Conservation (phyloP, 345 rosid genomes). For the Eutrema heterophyllum region DNA sequence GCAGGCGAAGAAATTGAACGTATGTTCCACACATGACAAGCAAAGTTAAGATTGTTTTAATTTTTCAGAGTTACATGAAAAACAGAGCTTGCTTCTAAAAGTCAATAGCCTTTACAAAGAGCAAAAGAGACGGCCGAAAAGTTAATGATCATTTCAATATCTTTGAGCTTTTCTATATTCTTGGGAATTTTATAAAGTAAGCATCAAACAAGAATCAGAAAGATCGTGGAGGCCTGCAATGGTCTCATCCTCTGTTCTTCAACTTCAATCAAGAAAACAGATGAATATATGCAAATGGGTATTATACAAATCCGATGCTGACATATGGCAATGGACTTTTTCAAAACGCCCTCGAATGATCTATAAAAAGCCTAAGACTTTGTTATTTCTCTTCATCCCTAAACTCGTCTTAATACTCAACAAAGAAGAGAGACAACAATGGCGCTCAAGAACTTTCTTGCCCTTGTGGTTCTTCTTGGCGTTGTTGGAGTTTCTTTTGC, state of each 20-base stretch:
- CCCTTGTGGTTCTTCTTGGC: conserved; percentile 30
- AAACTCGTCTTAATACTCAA: conserved; percentile 2
- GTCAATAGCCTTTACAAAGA: background rate
- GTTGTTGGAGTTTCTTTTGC: conserved; percentile 9
- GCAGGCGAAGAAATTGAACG: no score
- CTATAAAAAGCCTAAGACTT: conserved; percentile 25
- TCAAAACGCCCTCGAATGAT: conserved; percentile 12
- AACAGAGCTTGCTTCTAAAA: background rate
- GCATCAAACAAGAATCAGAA: background rate
- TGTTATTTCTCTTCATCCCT: background rate
- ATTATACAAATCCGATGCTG: background rate
- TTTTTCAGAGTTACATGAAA: background rate
- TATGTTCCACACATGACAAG: no score
- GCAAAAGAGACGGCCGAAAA: background rate
- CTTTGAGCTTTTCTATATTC: background rate
- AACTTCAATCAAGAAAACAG: background rate
- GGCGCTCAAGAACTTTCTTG: conserved; percentile 39
- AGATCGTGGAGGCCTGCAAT: conserved; percentile 3
- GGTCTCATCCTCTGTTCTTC: background rate
- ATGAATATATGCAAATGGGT: background rate
- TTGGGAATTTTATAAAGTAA: background rate
- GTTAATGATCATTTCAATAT: background rate
- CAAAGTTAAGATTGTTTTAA: no score
- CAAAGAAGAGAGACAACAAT: conserved; percentile 5
- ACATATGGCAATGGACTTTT: no score